Evolutionary conservation across 371 early-diverging fungal genomes (phyloP).

Genomic region (Parasitella parasitica): DNA sequence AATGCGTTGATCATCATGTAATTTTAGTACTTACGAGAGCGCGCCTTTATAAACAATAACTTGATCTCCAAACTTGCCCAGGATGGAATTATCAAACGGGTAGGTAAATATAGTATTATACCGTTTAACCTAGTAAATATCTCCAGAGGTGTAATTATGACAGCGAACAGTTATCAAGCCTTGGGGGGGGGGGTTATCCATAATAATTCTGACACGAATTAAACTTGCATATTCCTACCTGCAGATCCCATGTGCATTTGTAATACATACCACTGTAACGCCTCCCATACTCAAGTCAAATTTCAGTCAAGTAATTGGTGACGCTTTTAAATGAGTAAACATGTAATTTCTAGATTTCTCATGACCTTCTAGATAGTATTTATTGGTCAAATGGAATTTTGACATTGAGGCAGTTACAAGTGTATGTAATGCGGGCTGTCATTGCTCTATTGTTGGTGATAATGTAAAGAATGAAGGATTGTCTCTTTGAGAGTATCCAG

Average conservation of each 20-base stretch:
- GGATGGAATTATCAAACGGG: slow-evolving; percentile 4
- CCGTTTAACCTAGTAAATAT: slow-evolving; percentile 32
- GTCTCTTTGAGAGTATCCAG: too few relatives aligned
- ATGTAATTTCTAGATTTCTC: slow-evolving; percentile 19
- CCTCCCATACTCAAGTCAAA: slow-evolving; percentile 44
- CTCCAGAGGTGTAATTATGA: slow-evolving; percentile 31
- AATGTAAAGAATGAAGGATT: too few relatives aligned
- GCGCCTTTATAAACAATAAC: slow-evolving; percentile 18
- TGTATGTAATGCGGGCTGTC: slow-evolving; percentile 41
- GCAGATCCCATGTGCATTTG: background rate
- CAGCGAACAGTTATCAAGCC: slow-evolving; percentile 36
- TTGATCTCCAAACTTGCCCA: slow-evolving; percentile 18
- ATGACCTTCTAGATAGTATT: slow-evolving; percentile 32
- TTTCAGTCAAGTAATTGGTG: slow-evolving; percentile 32
- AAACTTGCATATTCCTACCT: slow-evolving; percentile 12
- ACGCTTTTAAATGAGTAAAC: slow-evolving; percentile 16
- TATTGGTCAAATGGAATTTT: slow-evolving; percentile 36
- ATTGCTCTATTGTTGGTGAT: background rate
- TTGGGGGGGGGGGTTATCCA: slow-evolving; percentile 12
- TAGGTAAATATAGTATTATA: background rate
- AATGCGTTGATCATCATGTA: background rate
- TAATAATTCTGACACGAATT: slow-evolving; percentile 15
- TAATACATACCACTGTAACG: slow-evolving; percentile 29
- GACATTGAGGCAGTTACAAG: slow-evolving; percentile 45
- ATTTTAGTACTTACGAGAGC: slow-evolving; percentile 5